Evolutionary conservation across 192 early-diverging fungal species (phyloP), one percentile per base, ranked within the genome.

Genomic region (Coemansia sp.): DNA sequence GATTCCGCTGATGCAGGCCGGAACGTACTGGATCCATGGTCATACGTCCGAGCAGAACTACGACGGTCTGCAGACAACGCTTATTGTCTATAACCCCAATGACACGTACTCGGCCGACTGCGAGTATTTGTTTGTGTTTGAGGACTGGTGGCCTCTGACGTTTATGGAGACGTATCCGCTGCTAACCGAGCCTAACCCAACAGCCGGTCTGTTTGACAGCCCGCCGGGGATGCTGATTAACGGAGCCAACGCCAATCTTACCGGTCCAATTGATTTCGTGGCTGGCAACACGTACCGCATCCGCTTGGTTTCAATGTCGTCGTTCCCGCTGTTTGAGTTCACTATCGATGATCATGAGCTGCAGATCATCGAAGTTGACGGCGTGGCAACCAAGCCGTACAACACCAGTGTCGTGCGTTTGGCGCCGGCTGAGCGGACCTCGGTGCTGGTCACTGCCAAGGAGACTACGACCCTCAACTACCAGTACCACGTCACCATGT

Each of bases 1-100:
- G 64, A 66, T 72, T 11, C 70, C 88, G 23, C 62, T 79, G 50
- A 89, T 93, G 66, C 91, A 95, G 65, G 66, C 84, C 29, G 93
- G 93, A 29, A 93, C 90, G 11, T 93, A 84, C 79, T 95, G 92
- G 92, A 86, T 89, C 57, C 92, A 93, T 58, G 81, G 85, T 15
- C 92, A 93, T 67, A 79, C 64, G 38, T 66, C 59, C 35, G 84
- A 76, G 39, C 90, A 92, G 68, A 92, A 94, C 70, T 87, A 89
- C 57, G 93, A 94, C 53, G 93, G 93, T 38, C 69, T 93, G 61
- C 86, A 86, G 61, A 85, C 83, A 1, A 84, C 93, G 9, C 58
- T 94, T n/a, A 84, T 92, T 52, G 77, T 94, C 65, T 73, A 88
- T 55, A 77, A 86, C 62, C 37, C 17, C 57, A 43, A 58, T 2